Evolutionary conservation across 345 rosid genomes (phyloP).

Genomic region (Trapa incisa): DNA sequence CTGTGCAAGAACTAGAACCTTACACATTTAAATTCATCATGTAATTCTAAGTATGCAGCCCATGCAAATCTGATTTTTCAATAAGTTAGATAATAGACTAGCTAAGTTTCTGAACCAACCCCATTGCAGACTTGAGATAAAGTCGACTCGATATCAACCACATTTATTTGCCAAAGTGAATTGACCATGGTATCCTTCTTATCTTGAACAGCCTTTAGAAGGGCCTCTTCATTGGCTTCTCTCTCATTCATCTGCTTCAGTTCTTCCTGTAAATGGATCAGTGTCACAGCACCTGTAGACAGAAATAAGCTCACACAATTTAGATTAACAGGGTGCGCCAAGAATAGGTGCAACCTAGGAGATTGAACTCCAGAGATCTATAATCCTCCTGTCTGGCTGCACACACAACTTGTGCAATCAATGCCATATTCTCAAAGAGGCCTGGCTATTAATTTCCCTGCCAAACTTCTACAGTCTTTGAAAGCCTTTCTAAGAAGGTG

Average conservation of each 20-base stretch:
- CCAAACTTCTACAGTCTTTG: too few species aligned
- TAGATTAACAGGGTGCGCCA: too few species aligned
- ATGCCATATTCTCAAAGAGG: too few species aligned
- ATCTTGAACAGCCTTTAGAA: conserved; percentile 59
- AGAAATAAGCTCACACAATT: background rate
- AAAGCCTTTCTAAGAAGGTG: background rate
- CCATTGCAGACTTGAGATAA: conserved; percentile 74
- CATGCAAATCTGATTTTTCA: background rate
- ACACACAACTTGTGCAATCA: too few species aligned
- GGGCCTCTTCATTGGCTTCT: conserved; percentile 59
- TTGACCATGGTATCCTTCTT: conserved; percentile 75
- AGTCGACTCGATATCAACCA: conserved; percentile 79
- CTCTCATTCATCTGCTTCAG: conserved; percentile 49
- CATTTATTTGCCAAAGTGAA: conserved; percentile 92
- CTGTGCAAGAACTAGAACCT: background rate
- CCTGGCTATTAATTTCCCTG: too few species aligned
- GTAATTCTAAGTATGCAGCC: background rate
- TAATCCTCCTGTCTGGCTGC: too few species aligned
- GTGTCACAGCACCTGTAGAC: conserved; percentile 64
- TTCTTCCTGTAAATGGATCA: conserved; percentile 74
- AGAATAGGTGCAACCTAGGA: too few species aligned
- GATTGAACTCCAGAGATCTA: too few species aligned
- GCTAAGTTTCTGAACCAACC: conserved; percentile 29
- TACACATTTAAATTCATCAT: background rate
- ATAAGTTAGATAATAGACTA: conserved; percentile 4